Evolutionary conservation across 495 filamentous ascomycete genomes (phyloP), one percentile per base, ranked within the genome.

Genomic region (Annulohypoxylon maeteangense): DNA sequence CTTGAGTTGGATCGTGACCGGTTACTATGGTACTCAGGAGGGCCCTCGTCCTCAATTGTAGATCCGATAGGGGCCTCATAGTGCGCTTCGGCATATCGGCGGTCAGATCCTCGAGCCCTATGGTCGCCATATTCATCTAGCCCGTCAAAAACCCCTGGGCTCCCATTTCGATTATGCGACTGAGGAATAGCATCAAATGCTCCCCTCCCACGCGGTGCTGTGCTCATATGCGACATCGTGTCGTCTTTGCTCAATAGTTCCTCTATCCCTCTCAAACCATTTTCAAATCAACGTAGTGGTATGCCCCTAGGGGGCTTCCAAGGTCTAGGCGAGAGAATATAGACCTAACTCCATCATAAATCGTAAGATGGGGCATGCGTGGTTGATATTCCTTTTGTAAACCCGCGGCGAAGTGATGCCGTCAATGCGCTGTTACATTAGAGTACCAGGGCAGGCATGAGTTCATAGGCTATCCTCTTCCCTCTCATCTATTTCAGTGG

Each of bases 141-240:
- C 36, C 29, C 55, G 3, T 69, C 70, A 27, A 31, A 50, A 55
- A 22, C 31, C 16, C 38, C 60, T 20, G 38, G 45, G 5, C 56
- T 62, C 12, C 18, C 61, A 48, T 56, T 69, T 18, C 47, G 32
- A n/a, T 14, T 20, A 57, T 69, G 53, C 10, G 60, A 65, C 34
- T 40, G 65, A 8, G 71, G 62, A 31, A 71, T 27, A 7, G 67
- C 62, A 40, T 54, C 60, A 29, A 71, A 74, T 5, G 4, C 60
- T 29, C 47, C 47, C 16, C 55, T 45, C 22, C 7, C 31, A 7
- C 32, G 65, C 20, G 65, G 16, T 11, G 70, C 32, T 23, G 65
- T 72, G 5, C 25, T 57, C 23, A 72, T 68, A 25, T 72, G 70
- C 23, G 70, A 72, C 70, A 72, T 72, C 36, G 22, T 18, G 18